Percentiles rank a stretch among this genome's conserved stretches.
Conservation (phyloP, 2,329 filamentous ascomycete species). For the Pseudohalonectria lignicola region DNA sequence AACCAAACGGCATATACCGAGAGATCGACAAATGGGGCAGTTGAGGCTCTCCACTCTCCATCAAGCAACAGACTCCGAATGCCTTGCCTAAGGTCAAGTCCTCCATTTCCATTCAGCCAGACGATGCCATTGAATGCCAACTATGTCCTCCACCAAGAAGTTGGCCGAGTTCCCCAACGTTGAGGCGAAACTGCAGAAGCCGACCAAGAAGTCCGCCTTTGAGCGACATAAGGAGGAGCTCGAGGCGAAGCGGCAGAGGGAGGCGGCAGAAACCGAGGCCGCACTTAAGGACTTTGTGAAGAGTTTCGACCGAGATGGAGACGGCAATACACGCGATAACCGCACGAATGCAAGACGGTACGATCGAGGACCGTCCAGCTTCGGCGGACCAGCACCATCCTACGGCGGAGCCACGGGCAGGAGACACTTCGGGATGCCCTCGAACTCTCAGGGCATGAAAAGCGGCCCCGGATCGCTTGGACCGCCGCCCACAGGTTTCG, state of each 20-base stretch:
- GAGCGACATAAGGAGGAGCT: slow-evolving; percentile 83
- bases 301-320: slow-evolving; percentile 55
- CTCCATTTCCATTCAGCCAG: no score
- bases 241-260: slow-evolving; percentile 75
- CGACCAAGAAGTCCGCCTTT: slow-evolving; percentile 75
- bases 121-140: no score
- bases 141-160: slow-evolving; percentile 37
- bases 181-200: slow-evolving; percentile 66
- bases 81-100: no score
- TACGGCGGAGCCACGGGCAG: slow-evolving; percentile 27
- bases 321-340: slow-evolving; percentile 22
- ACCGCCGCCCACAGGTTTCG: slow-evolving; percentile 34
- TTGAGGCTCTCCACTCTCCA: no score
- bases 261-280: slow-evolving; percentile 78
- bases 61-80: no score
- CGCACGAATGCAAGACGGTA: slow-evolving; percentile 8
- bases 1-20: no score
- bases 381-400: slow-evolving; percentile 16
- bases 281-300: slow-evolving; percentile 84
- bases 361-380: slow-evolving; percentile 19
- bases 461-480: slow-evolving; percentile 55
- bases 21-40: no score
- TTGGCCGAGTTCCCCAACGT: slow-evolving; percentile 56
- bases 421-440: slow-evolving; percentile 54
- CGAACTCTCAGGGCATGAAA: slow-evolving; percentile 35